Conservation (phyloP, 2,329 filamentous ascomycete species). For the Colletotrichum musicola region DNA sequence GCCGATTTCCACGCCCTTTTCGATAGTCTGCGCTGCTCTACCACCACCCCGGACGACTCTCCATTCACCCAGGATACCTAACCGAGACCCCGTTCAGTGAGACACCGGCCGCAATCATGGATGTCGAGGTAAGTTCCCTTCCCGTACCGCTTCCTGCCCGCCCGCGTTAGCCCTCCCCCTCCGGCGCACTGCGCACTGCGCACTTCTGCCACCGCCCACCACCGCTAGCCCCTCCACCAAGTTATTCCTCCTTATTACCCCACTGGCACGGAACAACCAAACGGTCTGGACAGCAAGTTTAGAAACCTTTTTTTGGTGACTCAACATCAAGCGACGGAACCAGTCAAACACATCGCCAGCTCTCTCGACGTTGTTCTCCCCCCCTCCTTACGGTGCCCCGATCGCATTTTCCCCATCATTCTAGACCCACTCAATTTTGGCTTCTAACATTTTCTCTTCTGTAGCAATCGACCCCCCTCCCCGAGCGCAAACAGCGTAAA, state of each 20-base stretch:
- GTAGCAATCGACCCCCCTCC: slow-evolving; percentile 42
- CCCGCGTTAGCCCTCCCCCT: slow-evolving; percentile 37
- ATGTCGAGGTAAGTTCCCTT: slow-evolving; percentile 49
- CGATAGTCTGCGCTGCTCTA: slow-evolving; percentile 15
- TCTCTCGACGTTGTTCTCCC: slow-evolving; percentile 26
- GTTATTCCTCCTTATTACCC: slow-evolving; percentile 34
- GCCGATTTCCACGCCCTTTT: background rate
- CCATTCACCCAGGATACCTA: slow-evolving; percentile 36
- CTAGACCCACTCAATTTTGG: slow-evolving; percentile 1
- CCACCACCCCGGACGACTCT: slow-evolving; percentile 18
- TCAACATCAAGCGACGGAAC: slow-evolving; percentile 18
- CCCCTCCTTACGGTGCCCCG: background rate
- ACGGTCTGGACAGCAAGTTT: slow-evolving; percentile 31
- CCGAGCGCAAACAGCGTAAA: slow-evolving; percentile 83
- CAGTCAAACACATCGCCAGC: slow-evolving; percentile 11
- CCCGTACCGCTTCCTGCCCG: slow-evolving; percentile 33
- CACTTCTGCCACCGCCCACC: slow-evolving; percentile 33
- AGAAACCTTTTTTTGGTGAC: slow-evolving; percentile 32
- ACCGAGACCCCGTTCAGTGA: slow-evolving; percentile 37
- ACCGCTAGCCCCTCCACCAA: slow-evolving; percentile 35
- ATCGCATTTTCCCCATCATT: background rate
- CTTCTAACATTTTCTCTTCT: slow-evolving; percentile 28
- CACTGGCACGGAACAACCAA: slow-evolving; percentile 30
- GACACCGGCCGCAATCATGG: slow-evolving; percentile 46
- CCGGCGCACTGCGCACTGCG: slow-evolving; percentile 23